Evolutionary conservation across 2,329 filamentous ascomycete species (phyloP).

Genomic region (Cryphonectria carpinicola): DNA sequence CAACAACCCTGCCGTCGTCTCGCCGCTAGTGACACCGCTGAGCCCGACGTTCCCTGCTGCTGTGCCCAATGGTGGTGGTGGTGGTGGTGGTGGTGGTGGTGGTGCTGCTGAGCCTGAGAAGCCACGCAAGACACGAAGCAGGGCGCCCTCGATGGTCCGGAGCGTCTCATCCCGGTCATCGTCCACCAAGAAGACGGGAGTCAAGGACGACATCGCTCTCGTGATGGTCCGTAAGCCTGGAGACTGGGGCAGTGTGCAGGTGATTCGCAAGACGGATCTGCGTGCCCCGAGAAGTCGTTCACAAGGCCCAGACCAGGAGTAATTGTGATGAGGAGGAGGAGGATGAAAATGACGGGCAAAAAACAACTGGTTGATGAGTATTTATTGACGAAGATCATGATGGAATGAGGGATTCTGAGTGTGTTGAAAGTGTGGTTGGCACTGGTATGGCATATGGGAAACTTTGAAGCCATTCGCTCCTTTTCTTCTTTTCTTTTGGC

Average conservation of each 20-base stretch:
- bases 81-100: not conserved
- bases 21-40: slow-evolving; percentile 10
- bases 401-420: not conserved
- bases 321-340: not conserved
- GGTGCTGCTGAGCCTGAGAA: slow-evolving; percentile 5
- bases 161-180: slow-evolving; percentile 27
- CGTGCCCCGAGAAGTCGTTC: slow-evolving; percentile 20
- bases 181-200: slow-evolving; percentile 16
- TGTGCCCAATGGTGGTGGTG: not conserved
- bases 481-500: not conserved
- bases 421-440: not conserved
- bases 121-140: slow-evolving; percentile 21
- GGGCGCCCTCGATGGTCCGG: slow-evolving; percentile 27
- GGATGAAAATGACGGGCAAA: not conserved
- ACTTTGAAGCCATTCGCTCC: not conserved
- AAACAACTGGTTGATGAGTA: slow-evolving; percentile 8
- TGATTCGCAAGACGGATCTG: slow-evolving; percentile 27
- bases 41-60: slow-evolving; percentile 17
- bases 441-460: not conserved
- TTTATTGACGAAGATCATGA: slow-evolving; percentile 5
- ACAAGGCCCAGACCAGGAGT: slow-evolving; percentile 26
- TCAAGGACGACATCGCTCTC: slow-evolving; percentile 28
- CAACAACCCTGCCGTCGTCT: not conserved
- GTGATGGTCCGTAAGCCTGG: slow-evolving; percentile 27
- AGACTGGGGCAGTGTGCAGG: slow-evolving; percentile 24